A percentile compares a stretch with the other conserved stretches of the same genome.
Conservation (phyloP, 352 stramenopile species). For the Globisporangium nodosum region DNA sequence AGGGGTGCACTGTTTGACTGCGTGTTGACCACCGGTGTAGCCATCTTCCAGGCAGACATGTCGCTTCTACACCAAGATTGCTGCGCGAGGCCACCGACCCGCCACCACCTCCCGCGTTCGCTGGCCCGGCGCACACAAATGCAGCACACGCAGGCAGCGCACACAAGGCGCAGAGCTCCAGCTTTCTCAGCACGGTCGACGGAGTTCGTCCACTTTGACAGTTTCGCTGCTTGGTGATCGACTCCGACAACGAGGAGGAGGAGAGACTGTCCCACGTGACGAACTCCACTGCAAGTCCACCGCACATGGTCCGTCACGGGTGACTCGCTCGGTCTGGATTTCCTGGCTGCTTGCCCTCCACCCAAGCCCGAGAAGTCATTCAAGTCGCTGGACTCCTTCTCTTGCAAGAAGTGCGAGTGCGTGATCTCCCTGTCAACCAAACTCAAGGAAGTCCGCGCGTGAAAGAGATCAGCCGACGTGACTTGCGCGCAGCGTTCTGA, state of each 20-base stretch:
- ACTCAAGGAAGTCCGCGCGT: background rate
- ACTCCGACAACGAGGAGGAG: background rate
- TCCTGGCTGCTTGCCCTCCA: too few relatives aligned
- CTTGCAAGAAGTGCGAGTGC: background rate
- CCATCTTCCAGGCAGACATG: background rate
- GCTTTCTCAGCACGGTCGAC: background rate
- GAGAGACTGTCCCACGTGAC: background rate
- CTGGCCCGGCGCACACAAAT: too few relatives aligned
- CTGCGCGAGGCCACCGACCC: too few relatives aligned
- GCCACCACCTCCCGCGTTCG: too few relatives aligned
- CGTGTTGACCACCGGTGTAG: background rate
- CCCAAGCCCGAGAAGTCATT: too few relatives aligned
- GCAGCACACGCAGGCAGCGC: background rate
- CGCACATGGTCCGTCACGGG: background rate
- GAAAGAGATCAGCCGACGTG: background rate
- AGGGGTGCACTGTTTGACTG: conserved; percentile 1
- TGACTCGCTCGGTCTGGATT: background rate
- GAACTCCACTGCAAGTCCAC: background rate
- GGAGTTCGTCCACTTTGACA: background rate
- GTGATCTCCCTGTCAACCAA: background rate
- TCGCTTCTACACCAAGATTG: background rate
- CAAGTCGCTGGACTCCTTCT: background rate
- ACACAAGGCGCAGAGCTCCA: too few relatives aligned
- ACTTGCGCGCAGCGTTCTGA: background rate
- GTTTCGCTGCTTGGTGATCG: background rate